Evolutionary conservation across 192 early-diverging fungal genomes (phyloP).

Genomic region (Coemansia sp.): DNA sequence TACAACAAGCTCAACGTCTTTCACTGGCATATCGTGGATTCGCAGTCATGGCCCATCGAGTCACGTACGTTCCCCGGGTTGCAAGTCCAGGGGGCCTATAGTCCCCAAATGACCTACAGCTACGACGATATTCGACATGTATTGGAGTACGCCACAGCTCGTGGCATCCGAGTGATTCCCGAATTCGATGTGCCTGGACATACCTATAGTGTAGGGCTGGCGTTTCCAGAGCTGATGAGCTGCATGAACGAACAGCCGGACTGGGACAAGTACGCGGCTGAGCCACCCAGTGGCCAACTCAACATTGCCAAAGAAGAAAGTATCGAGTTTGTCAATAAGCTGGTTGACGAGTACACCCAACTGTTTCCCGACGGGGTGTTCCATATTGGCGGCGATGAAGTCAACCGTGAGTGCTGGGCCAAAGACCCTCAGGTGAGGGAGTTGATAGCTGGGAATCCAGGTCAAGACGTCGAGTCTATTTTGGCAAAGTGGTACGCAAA

Average conservation of each 20-base stretch:
- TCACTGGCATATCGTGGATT: slow-evolving; percentile 72
- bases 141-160: slow-evolving; percentile 62
- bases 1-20: slow-evolving; percentile 76
- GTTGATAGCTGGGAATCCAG: slow-evolving; percentile 20
- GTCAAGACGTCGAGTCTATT: slow-evolving; percentile 19
- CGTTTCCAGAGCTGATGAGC: slow-evolving; percentile 55
- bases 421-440: slow-evolving; percentile 41
- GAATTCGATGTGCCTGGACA: slow-evolving; percentile 88
- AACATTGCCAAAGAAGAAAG: slow-evolving; percentile 61
- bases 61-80: slow-evolving; percentile 58
- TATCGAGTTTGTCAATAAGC: slow-evolving; percentile 55
- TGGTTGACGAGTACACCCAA: slow-evolving; percentile 62
- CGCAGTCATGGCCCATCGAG: slow-evolving; percentile 65
- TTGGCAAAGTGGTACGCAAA: slow-evolving; percentile 49
- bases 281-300: slow-evolving; percentile 81
- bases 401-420: slow-evolving; percentile 63
- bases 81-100: slow-evolving; percentile 58
- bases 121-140: slow-evolving; percentile 63
- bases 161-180: slow-evolving; percentile 82
- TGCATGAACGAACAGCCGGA: slow-evolving; percentile 57
- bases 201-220: slow-evolving; percentile 51
- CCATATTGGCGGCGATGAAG: slow-evolving; percentile 76
- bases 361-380: slow-evolving; percentile 65
- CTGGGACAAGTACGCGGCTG: slow-evolving; percentile 56
- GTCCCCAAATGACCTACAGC: slow-evolving; percentile 55